Conservation (phyloP, 345 rosid species). For the Corchorus olitorius region DNA sequence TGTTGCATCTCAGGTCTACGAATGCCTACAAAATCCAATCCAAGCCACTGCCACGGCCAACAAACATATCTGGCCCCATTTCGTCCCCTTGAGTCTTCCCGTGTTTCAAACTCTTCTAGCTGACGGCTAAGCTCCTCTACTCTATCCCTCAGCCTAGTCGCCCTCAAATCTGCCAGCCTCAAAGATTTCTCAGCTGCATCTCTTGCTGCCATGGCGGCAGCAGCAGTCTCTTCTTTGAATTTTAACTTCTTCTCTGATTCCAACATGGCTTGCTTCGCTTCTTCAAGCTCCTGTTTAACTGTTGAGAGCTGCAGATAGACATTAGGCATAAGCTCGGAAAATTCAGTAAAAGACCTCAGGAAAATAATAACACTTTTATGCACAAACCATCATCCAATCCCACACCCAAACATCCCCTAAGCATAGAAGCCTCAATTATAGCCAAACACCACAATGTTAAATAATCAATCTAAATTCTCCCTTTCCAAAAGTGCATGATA, state of each 20-base stretch:
- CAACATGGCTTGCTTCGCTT: constrained; percentile 63
- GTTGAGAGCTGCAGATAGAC: constrained; percentile 52
- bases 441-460: neutral
- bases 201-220: constrained; percentile 97
- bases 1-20: constrained; percentile 48
- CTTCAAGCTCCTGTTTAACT: constrained; percentile 84
- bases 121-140: constrained; percentile 83
- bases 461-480: neutral
- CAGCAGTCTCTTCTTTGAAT: constrained; percentile 94
- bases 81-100: constrained; percentile 53
- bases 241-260: constrained; percentile 91
- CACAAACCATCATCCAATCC: too few species aligned
- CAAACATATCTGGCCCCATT: constrained; percentile 74
- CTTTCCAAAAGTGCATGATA: neutral
- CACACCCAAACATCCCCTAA: neutral
- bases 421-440: neutral
- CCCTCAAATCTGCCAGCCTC: constrained; percentile 81
- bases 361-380: neutral
- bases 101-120: constrained; percentile 80
- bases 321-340: neutral
- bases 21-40: constrained; percentile 81
- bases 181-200: constrained; percentile 98
- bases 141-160: constrained; percentile 88
- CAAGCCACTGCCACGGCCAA: constrained; percentile 99
- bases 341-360: neutral